Base-by-base conservation (phyloP, 352 stramenopile species). In the Phytopythium litorale region DNA sequence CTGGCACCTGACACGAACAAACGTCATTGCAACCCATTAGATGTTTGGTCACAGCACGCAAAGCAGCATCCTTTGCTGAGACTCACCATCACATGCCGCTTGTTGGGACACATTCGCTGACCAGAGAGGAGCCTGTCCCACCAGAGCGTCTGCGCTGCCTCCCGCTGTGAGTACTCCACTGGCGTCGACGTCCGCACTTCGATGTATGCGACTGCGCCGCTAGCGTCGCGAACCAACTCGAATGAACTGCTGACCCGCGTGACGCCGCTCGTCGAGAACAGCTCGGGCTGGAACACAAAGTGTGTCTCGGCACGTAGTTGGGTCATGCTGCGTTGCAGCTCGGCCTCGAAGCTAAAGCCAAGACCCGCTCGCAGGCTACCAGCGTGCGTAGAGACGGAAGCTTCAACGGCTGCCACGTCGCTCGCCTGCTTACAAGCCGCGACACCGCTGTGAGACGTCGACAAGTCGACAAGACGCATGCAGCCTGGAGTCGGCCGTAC, bases 161-260 rank as follows among this genome's bases (percentile, higher is more conserved):
- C 35, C 6, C 56, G 30, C 4, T 60, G 53, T 9, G 52, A 57
- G 28, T 58, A 68, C 0, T 38, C 51, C 45, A 74, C 61, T 0
- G 67, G 64, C 16, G 67, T 71, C 16, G 60, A 65, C 0, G 60
- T 69, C 25, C 70, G 21, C 25, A 69, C 65, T 2, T 74, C 64
- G 13, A 69, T 51, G 45, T 51, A 49, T 35, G 58, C 56, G n/a
- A 66, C 65, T 2, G 64, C 64, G n/a, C 45, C 23, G 2, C 7
- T 23, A 13, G 4, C 1, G 23, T 40, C 28, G 15, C 49, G 49
- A 16, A 55, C 25, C 3, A 38, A 23, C 49, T 55, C 49, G 49
- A 55, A 55, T 13, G 49, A 55, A 25, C 49, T 55, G 25, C 25
- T 38, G 8, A 23, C 49, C 2, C 49, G 49, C 49, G 49, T 8